phyloP scores from a whole-genome alignment of 805 yeast genomes.

The Saccharomycopsis vini region DNA sequence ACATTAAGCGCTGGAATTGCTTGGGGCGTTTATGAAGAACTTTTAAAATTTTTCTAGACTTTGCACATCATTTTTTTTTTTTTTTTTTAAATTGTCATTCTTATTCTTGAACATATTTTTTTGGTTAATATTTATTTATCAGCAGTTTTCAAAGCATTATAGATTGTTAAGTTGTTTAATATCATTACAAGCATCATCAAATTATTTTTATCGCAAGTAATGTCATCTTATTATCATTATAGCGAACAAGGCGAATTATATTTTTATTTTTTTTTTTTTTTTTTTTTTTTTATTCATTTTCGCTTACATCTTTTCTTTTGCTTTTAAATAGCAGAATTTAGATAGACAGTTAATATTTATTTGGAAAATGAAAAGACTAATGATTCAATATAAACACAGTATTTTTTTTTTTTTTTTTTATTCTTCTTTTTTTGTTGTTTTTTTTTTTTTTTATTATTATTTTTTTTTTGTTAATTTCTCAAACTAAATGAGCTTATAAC shows the following conservation, averaged over 20 bases:
- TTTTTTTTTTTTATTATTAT: no score
- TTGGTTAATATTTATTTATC: no score
- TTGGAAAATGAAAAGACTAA: no score
- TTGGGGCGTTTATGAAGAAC: conserved; percentile 94
- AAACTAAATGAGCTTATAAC: not conserved
- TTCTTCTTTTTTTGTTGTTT: not conserved
- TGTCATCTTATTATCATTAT: not conserved
- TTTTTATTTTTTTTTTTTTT: no score
- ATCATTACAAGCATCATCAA: not conserved
- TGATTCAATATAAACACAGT: not conserved
- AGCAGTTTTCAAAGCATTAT: not conserved
- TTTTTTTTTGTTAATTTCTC: not conserved
- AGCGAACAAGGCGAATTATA: not conserved
- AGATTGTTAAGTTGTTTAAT: not conserved
- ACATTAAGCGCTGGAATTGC: conserved; percentile 91
- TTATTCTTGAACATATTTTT: not conserved
- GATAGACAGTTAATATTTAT: no score
- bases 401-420: no score
- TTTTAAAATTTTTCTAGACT: conserved; percentile 35
- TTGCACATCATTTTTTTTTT: not conserved
- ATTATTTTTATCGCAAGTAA: not conserved
- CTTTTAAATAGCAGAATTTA: no score
- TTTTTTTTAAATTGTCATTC: no score
- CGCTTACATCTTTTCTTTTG: not conserved
- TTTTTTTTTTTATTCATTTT: no score